A percentile compares a stretch with the other conserved stretches of the same genome.
These are phyloP conservation scores for Mucor lusitanicus DNA, from an alignment of 371 early-diverging fungal genomes.

Conservation along the genomic window DNA sequence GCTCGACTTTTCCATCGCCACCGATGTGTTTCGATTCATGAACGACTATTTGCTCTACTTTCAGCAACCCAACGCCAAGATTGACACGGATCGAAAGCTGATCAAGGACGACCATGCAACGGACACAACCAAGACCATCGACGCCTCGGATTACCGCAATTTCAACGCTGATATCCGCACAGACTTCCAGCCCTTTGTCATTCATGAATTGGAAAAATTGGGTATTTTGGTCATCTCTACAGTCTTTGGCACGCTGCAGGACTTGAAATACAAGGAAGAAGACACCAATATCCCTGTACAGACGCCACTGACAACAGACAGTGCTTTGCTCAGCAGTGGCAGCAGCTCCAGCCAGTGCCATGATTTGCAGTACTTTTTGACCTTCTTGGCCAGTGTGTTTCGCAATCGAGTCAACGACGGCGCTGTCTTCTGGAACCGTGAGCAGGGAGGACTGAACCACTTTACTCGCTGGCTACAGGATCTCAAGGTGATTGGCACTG, in stretches of 20 bases:
- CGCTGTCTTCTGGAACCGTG: conserved; percentile 73
- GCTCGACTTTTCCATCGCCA: conserved; percentile 55
- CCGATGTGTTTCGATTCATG: conserved; percentile 71
- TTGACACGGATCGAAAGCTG: conserved; percentile 29
- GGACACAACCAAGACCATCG: conserved; percentile 23
- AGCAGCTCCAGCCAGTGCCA: conserved; percentile 33
- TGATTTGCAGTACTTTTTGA: conserved; percentile 68
- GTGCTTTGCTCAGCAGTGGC: not conserved
- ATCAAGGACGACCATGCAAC: conserved; percentile 17
- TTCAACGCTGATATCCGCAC: conserved; percentile 41
- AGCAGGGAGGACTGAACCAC: conserved; percentile 57
- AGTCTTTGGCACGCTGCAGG: conserved; percentile 58
- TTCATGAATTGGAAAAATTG: conserved; percentile 53
- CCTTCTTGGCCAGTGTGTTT: conserved; percentile 72
- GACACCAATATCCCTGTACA: conserved; percentile 51
- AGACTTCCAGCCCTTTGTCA: conserved; percentile 54
- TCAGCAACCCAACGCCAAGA: conserved; percentile 37
- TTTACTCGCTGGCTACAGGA: conserved; percentile 78
- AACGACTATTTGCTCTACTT: conserved; percentile 68
- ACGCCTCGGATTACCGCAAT: conserved; percentile 36
- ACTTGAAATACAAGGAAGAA: conserved; percentile 75
- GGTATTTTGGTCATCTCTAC: conserved; percentile 51
- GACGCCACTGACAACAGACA: conserved; percentile 2
- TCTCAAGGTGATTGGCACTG: conserved; percentile 32
- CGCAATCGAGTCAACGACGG: conserved; percentile 75